These are phyloP conservation scores for Priceomyces carsonii DNA, from an alignment of 805 yeast genomes.

Conservation along the genomic window DNA sequence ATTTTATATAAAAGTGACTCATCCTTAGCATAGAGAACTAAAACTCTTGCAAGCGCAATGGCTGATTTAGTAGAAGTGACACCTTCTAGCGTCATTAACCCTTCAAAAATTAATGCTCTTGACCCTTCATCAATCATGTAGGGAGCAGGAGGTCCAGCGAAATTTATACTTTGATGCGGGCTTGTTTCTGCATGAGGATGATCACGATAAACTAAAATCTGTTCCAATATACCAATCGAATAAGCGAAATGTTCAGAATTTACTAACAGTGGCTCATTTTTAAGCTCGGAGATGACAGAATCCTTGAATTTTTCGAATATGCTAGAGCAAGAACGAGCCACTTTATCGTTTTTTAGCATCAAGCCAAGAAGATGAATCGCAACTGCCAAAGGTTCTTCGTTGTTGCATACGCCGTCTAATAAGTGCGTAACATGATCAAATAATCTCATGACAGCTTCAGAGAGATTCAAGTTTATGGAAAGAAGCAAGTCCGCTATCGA, in stretches of 20 bases:
- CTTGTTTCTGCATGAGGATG: conserved; percentile 48
- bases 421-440: conserved; percentile 13
- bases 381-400: conserved; percentile 11
- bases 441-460: conserved; percentile 9
- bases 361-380: conserved; percentile 13
- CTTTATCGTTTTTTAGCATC: conserved; percentile 13
- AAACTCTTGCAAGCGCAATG: conserved; percentile 51
- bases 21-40: conserved; percentile 54
- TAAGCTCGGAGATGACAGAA: conserved; percentile 30
- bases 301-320: conserved; percentile 33
- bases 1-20: conserved; percentile 42
- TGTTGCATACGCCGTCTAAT: conserved; percentile 10
- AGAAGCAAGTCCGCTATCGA: conserved; percentile 22
- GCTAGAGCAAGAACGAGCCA: conserved; percentile 6
- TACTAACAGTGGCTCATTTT: conserved; percentile 2
- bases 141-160: conserved; percentile 9
- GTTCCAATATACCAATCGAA: conserved; percentile 56
- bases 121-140: conserved; percentile 17
- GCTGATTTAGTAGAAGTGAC: conserved; percentile 50
- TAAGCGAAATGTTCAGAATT: conserved; percentile 60
- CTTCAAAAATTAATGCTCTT: conserved; percentile 40
- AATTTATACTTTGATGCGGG: conserved; percentile 12
- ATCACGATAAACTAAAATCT: conserved; percentile 50
- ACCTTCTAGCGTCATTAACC: conserved; percentile 40
- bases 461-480: conserved; percentile 6